A percentile compares a stretch with the other conserved stretches of the same genome.
Evolutionary conservation across 2,329 filamentous ascomycete genomes (phyloP).

Genomic region (Aspergillus arachidicola): DNA sequence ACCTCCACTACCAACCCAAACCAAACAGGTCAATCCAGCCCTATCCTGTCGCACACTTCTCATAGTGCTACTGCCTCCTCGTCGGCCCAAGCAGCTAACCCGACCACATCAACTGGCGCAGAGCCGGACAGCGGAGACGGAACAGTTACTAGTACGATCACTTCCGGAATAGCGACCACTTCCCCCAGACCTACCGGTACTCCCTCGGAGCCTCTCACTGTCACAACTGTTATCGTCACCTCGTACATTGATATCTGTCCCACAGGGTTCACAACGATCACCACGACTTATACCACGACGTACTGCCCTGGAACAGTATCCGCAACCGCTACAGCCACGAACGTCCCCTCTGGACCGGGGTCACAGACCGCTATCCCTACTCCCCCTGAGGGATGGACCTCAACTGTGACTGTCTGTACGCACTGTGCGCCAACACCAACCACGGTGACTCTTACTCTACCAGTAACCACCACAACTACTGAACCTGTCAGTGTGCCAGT

Average conservation of each 20-base stretch:
- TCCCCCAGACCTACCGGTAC: conserved; percentile 19
- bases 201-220: conserved; percentile 27
- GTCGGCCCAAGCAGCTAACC: conserved; percentile 1
- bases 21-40: background rate
- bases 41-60: background rate
- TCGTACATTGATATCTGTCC: conserved; percentile 47
- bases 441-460: conserved; percentile 41
- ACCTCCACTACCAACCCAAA: background rate
- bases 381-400: conserved; percentile 43
- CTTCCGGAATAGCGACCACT: conserved; percentile 13
- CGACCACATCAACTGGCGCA: background rate
- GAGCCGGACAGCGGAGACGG: conserved; percentile 12
- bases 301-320: conserved; percentile 37
- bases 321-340: conserved; percentile 30
- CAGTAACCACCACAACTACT: conserved; percentile 20
- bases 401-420: conserved; percentile 44
- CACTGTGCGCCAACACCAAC: conserved; percentile 42
- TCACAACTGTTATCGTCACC: conserved; percentile 43
- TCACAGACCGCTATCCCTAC: conserved; percentile 17
- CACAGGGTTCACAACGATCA: conserved; percentile 46
- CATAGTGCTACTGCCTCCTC: conserved; percentile 5
- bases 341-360: conserved; percentile 20
- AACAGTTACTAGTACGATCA: conserved; percentile 4
- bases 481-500: conserved; percentile 9
- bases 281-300: conserved; percentile 41